These are phyloP conservation scores for Huiozyma naganishii DNA, from an alignment of 805 yeast species.

Conservation along the genomic window DNA sequence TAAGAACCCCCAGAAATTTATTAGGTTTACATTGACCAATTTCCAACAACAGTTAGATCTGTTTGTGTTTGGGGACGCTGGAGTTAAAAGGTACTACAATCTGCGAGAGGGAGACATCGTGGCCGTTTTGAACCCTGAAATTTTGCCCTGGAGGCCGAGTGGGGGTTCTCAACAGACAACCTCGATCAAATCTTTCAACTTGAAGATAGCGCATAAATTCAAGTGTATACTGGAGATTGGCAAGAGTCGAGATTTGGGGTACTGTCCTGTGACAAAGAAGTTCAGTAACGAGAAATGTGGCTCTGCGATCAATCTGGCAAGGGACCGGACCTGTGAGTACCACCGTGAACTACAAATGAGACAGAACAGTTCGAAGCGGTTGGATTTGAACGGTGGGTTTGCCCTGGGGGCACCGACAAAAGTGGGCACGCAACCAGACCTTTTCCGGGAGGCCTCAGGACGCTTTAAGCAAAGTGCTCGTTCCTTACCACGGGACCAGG, in stretches of 20 bases:
- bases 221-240: constrained; percentile 66
- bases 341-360: constrained; percentile 54
- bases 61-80: constrained; percentile 48
- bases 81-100: constrained; percentile 64
- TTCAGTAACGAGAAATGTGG: constrained; percentile 49
- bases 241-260: constrained; percentile 51
- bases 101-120: constrained; percentile 63
- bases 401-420: constrained; percentile 47
- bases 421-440: constrained; percentile 33
- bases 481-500: background rate
- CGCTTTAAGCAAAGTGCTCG: background rate
- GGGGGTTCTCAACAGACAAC: constrained; percentile 9
- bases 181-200: constrained; percentile 36
- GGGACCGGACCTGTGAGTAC: constrained; percentile 52
- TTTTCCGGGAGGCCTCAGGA: constrained; percentile 23
- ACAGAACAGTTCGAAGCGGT: constrained; percentile 46
- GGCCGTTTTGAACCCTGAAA: constrained; percentile 63
- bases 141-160: constrained; percentile 33
- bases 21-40: constrained; percentile 57
- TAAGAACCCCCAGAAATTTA: constrained; percentile 39
- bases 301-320: constrained; percentile 46
- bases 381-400: constrained; percentile 62
- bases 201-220: constrained; percentile 41
- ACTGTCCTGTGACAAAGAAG: constrained; percentile 43
- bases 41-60: constrained; percentile 50